phyloP scores from a whole-genome alignment of 352 stramenopile genomes.

The Phytopythium vexans region DNA sequence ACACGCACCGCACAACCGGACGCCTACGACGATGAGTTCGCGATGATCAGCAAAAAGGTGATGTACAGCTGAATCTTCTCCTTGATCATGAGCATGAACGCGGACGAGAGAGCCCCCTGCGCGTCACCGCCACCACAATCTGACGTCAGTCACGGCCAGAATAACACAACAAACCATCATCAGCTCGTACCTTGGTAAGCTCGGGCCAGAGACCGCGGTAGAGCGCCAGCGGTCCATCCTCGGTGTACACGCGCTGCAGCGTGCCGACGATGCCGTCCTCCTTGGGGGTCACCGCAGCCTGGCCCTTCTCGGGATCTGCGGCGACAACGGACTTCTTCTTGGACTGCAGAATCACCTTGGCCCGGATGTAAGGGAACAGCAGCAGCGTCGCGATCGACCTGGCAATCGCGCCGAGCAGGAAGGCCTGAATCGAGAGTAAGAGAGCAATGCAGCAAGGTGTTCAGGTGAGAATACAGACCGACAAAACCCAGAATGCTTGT shows the following conservation, averaged over 20 bases:
- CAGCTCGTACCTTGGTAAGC: constrained; percentile 77
- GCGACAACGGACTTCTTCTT: constrained; percentile 57
- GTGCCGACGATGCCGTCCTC: constrained; percentile 80
- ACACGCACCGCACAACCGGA: background rate
- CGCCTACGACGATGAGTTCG: constrained; percentile 26
- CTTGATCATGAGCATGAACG: constrained; percentile 98
- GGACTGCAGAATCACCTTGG: constrained; percentile 93
- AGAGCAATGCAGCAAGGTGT: background rate
- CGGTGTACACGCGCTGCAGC: constrained; percentile 69
- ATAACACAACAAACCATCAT: background rate
- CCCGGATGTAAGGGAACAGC: constrained; percentile 96
- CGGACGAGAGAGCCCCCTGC: constrained; percentile 93
- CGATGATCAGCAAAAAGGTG: constrained; percentile 75
- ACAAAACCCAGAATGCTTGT: constrained; percentile 4
- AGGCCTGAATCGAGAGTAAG: constrained; percentile 73
- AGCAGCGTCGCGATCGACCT: constrained; percentile 93
- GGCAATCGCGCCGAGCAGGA: constrained; percentile 93
- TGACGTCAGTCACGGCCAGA: constrained; percentile 1
- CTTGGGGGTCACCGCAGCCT: constrained; percentile 23
- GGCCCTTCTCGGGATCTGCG: constrained; percentile 9
- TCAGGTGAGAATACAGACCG: background rate
- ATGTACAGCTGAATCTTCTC: constrained; percentile 95
- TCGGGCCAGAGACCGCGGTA: constrained; percentile 95
- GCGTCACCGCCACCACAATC: constrained; percentile 2
- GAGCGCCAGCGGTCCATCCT: constrained; percentile 86